Percentiles rank a stretch among this genome's conserved stretches.
Conservation (phyloP, 179 eudicot species). For the Gypsophila paniculata region DNA sequence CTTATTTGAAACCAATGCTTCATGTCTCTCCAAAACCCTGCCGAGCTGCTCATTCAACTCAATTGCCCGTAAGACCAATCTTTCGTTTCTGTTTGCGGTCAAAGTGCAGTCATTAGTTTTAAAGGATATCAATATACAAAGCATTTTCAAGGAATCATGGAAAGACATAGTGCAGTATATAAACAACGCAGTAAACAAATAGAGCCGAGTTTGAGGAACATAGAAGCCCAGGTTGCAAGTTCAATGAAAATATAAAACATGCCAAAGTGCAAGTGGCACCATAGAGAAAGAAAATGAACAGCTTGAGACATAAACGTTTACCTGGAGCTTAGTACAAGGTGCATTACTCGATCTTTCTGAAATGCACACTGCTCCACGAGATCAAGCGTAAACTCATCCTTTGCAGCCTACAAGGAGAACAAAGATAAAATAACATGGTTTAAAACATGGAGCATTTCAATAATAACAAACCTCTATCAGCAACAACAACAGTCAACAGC, state of each 20-base stretch:
- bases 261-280: neutral
- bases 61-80: constrained; percentile 64
- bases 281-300: neutral
- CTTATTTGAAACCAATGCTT: constrained; percentile 42
- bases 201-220: neutral
- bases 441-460: constrained; percentile 8
- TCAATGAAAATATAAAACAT: neutral
- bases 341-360: constrained; percentile 89
- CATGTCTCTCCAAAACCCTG: constrained; percentile 62
- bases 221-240: neutral
- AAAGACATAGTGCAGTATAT: neutral
- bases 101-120: neutral
- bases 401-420: constrained; percentile 48
- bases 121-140: neutral
- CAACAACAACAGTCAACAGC: neutral
- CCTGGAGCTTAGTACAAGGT: constrained; percentile 79
- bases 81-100: constrained; percentile 55
- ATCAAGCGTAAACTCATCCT: constrained; percentile 90
- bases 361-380: constrained; percentile 97
- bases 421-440: neutral
- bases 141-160: no score
- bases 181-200: neutral
- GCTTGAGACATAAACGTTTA: constrained; percentile 20
- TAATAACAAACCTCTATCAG: neutral
- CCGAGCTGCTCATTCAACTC: constrained; percentile 85